These are phyloP conservation scores for Xylaria multiplex DNA, from an alignment of 2,329 filamentous ascomycete genomes.

Conservation along the genomic window DNA sequence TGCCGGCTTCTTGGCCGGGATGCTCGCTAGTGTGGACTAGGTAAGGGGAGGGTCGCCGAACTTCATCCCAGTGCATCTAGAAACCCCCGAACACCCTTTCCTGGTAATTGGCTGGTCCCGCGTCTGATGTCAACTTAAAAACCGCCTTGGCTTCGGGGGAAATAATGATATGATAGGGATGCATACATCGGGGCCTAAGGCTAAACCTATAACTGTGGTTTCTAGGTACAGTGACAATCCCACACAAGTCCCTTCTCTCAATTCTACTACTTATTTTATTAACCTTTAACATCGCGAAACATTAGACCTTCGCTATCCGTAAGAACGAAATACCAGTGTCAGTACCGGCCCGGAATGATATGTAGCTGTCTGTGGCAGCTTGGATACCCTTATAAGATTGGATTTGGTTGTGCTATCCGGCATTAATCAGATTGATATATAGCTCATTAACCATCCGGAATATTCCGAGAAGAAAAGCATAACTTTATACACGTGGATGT, in stretches of 20 bases:
- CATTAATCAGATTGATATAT: neutral
- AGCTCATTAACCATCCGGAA: neutral
- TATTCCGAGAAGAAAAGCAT: no score
- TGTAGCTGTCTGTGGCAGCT: neutral
- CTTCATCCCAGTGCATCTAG: constrained; percentile 17
- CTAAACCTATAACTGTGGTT: neutral
- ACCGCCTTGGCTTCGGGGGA: neutral
- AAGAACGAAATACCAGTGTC: neutral
- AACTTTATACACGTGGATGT: no score
- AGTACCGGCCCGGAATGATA: neutral
- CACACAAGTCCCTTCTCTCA: neutral
- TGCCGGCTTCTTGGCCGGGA: constrained; percentile 20
- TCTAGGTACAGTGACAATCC: neutral
- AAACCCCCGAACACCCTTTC: neutral
- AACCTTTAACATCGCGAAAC: neutral
- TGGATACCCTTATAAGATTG: neutral
- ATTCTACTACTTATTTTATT: neutral
- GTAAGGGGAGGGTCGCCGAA: constrained; percentile 27
- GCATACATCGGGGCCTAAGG: neutral
- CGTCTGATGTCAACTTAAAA: neutral
- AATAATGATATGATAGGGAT: neutral
- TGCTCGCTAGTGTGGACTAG: constrained; percentile 16
- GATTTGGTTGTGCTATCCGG: neutral
- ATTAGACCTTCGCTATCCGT: no score
- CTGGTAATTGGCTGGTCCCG: neutral